phyloP scores from a whole-genome alignment of 306 rosid genomes.

The Carpinus viminea region DNA sequence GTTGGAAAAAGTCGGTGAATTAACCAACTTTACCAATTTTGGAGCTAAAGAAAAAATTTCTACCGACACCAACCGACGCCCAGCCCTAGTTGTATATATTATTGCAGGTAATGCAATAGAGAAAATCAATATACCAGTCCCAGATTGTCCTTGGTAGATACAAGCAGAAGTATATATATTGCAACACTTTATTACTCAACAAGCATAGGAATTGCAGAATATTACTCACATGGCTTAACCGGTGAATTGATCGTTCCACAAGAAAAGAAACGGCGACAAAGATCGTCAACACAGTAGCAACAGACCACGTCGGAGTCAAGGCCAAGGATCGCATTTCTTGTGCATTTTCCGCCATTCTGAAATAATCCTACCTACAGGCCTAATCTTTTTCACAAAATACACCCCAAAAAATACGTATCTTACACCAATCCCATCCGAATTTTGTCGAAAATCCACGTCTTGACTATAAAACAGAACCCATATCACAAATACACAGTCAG shows the following conservation, averaged over 20 bases:
- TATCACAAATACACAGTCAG: slow-evolving; percentile 4
- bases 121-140: neutral
- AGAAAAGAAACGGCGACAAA: slow-evolving; percentile 90
- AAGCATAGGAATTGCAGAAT: neutral
- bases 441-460: neutral
- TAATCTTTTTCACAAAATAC: slow-evolving; percentile 14
- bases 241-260: slow-evolving; percentile 91
- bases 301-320: slow-evolving; percentile 99
- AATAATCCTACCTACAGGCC: slow-evolving; percentile 28
- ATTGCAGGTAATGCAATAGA: neutral
- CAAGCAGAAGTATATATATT: neutral
- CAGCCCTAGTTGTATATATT: too few relatives aligned
- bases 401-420: neutral
- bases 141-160: neutral
- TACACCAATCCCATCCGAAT: slow-evolving; percentile 3
- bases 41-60: too few relatives aligned
- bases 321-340: slow-evolving; percentile 83
- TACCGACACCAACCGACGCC: too few relatives aligned
- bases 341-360: slow-evolving; percentile 56
- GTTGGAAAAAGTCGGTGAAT: too few relatives aligned
- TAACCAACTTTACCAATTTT: too few relatives aligned
- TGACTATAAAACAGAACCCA: neutral
- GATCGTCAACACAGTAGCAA: slow-evolving; percentile 85
- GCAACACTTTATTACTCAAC: neutral
- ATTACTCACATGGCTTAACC: slow-evolving; percentile 52